phyloP scores from a whole-genome alignment of 768 basidiomycete species.

The Xerocomellus amylosporus region DNA sequence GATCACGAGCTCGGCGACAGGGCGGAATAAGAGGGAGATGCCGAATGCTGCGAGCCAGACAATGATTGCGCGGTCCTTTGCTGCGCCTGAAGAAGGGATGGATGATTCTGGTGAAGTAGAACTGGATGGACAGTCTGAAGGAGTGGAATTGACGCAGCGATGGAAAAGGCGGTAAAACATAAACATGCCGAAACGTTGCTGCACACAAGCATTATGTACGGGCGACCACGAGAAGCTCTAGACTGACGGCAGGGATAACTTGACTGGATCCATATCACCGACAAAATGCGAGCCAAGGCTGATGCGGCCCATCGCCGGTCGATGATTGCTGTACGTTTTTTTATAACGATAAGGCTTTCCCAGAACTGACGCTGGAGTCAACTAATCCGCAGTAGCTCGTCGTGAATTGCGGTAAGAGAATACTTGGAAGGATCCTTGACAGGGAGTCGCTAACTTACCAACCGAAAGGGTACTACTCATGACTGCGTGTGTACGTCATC shows the following conservation, averaged over 20 bases:
- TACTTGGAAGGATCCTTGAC: not conserved
- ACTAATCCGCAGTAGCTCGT: not conserved
- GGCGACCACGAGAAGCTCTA: too few relatives aligned
- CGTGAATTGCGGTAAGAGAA: not conserved
- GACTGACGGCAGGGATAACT: too few relatives aligned
- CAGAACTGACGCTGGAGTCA: not conserved
- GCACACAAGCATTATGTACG: not conserved
- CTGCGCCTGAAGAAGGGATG: not conserved
- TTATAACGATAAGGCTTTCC: not conserved
- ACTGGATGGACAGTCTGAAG: not conserved
- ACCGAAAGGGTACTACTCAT: not conserved
- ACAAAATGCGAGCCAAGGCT: too few relatives aligned
- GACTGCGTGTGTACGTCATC: not conserved
- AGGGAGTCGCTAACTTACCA: too few relatives aligned
- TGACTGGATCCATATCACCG: too few relatives aligned
- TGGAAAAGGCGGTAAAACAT: constrained; percentile 7
- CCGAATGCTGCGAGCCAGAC: constrained; percentile 16
- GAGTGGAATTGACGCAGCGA: not conserved
- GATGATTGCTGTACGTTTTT: not conserved
- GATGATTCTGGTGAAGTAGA: not conserved
- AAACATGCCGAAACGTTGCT: constrained; percentile 9
- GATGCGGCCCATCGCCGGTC: too few relatives aligned
- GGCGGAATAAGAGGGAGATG: constrained; percentile 9
- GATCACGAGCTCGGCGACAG: constrained; percentile 6
- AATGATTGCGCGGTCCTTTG: constrained; percentile 4